Evolutionary conservation across 129 eudicot species (phyloP).

Genomic region (Chrysanthemum makinoi): DNA sequence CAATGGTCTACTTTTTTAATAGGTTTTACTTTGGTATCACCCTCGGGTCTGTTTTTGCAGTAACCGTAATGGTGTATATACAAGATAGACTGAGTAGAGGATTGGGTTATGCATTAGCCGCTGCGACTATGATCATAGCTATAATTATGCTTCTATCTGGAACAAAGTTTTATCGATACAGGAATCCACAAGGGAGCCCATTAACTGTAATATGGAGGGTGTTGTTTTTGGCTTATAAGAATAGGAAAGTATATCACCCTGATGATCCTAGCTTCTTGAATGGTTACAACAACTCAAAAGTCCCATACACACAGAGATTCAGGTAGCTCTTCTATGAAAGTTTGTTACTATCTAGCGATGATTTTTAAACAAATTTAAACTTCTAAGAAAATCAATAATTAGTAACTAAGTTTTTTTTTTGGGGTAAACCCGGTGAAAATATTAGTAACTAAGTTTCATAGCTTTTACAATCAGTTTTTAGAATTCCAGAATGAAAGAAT

Average conservation of each 20-base stretch:
- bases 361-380: too few relatives aligned
- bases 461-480: too few relatives aligned
- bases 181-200: constrained; percentile 77
- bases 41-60: constrained; percentile 82
- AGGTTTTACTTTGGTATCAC: constrained; percentile 79
- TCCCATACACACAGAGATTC: constrained; percentile 47
- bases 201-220: constrained; percentile 80
- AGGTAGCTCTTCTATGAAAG: constrained; percentile 31
- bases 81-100: constrained; percentile 87
- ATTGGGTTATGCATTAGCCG: constrained; percentile 80
- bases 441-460: too few relatives aligned
- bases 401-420: too few relatives aligned
- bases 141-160: constrained; percentile 57
- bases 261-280: constrained; percentile 47
- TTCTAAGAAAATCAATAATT: too few relatives aligned
- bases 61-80: constrained; percentile 68
- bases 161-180: constrained; percentile 57
- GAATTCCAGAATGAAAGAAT: too few relatives aligned
- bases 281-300: constrained; percentile 45
- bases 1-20: constrained; percentile 81
- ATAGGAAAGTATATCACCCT: constrained; percentile 50
- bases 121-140: constrained; percentile 66
- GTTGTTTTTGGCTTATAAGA: constrained; percentile 56
- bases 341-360: background rate
- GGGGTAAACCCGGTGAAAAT: too few relatives aligned